Conservation (phyloP, 2,329 filamentous ascomycete genomes). For the Chrysoporthe austroafricana region DNA sequence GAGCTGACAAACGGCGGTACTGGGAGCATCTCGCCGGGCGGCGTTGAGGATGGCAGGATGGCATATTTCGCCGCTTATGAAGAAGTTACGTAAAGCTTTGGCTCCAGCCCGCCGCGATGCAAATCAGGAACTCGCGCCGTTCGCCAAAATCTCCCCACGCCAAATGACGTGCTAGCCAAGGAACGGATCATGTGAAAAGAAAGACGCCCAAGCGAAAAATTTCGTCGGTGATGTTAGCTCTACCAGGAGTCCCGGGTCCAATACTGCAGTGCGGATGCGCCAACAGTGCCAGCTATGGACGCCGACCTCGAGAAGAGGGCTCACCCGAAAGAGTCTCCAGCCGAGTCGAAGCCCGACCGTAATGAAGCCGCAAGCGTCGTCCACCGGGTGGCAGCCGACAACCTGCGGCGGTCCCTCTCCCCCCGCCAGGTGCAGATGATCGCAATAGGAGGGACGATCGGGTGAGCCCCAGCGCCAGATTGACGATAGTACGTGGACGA, state of each 20-base stretch:
- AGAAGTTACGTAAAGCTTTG: slow-evolving; percentile 1
- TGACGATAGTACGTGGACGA: slow-evolving; percentile 38
- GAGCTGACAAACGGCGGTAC: too few species aligned
- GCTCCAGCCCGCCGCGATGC: background rate
- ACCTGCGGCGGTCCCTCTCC: slow-evolving; percentile 58
- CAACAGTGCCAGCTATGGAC: background rate
- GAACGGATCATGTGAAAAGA: background rate
- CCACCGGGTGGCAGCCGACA: slow-evolving; percentile 38
- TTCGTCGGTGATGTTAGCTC: background rate
- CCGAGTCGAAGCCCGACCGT: background rate
- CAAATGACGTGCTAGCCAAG: background rate
- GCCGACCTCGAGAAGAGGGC: slow-evolving; percentile 3
- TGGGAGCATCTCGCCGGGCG: too few species aligned
- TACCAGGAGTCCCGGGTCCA: background rate
- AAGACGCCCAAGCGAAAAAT: background rate
- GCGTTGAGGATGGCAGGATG: background rate
- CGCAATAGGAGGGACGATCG: slow-evolving; percentile 63
- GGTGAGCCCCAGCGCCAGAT: slow-evolving; percentile 42
- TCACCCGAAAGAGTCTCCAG: background rate
- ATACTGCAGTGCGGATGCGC: too few species aligned
- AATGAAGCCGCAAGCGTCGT: background rate
- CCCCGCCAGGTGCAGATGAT: slow-evolving; percentile 71
- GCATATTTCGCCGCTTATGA: background rate
- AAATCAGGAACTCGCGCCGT: background rate
- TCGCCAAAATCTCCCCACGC: background rate